Conservation (phyloP, 2,329 filamentous ascomycete genomes). For the Arthrobotrys sinensis region DNA sequence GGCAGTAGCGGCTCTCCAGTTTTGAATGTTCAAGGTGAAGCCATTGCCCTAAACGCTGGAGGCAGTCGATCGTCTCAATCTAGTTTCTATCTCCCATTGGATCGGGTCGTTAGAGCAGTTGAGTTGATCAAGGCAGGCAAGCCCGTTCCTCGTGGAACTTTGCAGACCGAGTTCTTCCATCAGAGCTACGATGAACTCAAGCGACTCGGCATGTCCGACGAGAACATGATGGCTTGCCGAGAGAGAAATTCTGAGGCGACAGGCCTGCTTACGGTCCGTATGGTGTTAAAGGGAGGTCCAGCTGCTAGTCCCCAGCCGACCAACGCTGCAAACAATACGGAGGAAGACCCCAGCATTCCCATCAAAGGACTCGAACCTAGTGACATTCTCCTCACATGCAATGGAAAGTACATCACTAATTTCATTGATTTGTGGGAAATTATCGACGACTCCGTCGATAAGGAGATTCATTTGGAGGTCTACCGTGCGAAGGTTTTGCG, state of each 20-base stretch:
- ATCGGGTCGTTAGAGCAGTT: constrained; percentile 64
- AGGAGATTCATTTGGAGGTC: constrained; percentile 63
- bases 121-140: constrained; percentile 64
- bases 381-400: constrained; percentile 91
- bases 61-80: constrained; percentile 65
- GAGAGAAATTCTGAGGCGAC: constrained; percentile 62
- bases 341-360: constrained; percentile 62
- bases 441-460: constrained; percentile 64
- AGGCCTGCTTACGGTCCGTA: constrained; percentile 63
- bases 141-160: constrained; percentile 63
- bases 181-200: constrained; percentile 64
- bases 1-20: constrained; percentile 65
- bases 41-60: constrained; percentile 64
- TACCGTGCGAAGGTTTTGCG: constrained; percentile 63
- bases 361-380: constrained; percentile 69
- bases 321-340: constrained; percentile 49
- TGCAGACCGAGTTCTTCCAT: constrained; percentile 65
- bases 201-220: constrained; percentile 63
- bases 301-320: constrained; percentile 60
- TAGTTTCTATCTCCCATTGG: constrained; percentile 64
- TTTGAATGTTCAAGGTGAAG: constrained; percentile 64
- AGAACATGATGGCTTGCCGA: constrained; percentile 64
- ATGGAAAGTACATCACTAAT: constrained; percentile 87
- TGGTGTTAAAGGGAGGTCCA: constrained; percentile 64
- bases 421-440: constrained; percentile 65